Conservation (phyloP, 1,284 basidiomycete genomes). For the Rhodotorula sp. region DNA sequence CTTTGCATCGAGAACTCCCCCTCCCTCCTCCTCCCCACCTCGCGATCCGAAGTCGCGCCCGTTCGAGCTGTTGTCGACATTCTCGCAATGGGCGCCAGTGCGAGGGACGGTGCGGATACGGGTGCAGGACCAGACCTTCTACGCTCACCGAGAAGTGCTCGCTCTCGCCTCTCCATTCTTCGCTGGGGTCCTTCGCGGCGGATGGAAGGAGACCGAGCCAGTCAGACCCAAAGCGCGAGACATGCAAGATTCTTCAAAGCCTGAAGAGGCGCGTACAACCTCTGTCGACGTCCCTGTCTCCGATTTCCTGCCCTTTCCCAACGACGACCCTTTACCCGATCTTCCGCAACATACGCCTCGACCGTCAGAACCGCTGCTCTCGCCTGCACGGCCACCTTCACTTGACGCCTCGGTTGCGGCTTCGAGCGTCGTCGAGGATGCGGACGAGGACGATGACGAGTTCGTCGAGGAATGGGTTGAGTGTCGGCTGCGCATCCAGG, state of each 20-base stretch:
- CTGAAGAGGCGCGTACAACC: neutral
- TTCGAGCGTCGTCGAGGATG: slow-evolving; percentile 20
- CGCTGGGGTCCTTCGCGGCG: slow-evolving; percentile 72
- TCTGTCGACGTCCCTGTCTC: neutral
- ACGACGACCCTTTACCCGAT: neutral
- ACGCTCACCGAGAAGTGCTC: slow-evolving; percentile 69
- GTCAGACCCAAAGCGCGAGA: neutral
- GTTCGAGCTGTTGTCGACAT: slow-evolving; percentile 4
- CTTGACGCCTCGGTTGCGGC: slow-evolving; percentile 47
- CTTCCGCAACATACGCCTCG: neutral
- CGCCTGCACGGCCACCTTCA: slow-evolving; percentile 62
- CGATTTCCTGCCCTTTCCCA: neutral
- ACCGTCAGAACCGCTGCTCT: slow-evolving; percentile 48
- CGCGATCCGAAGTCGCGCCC: neutral
- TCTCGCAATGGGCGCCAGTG: slow-evolving; percentile 8
- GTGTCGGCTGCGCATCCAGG: slow-evolving; percentile 56
- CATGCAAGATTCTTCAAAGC: neutral
- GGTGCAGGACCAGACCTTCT: slow-evolving; percentile 24
- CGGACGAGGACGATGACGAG: slow-evolving; percentile 44
- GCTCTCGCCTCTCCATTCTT: slow-evolving; percentile 83
- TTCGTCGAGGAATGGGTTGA: slow-evolving; percentile 14
- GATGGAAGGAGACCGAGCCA: slow-evolving; percentile 38
- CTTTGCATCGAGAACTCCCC: neutral
- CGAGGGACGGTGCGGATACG: slow-evolving; percentile 25
- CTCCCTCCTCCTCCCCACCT: neutral